phyloP scores from a whole-genome alignment of 2,329 filamentous ascomycete species.

The Phialophora tarda region DNA sequence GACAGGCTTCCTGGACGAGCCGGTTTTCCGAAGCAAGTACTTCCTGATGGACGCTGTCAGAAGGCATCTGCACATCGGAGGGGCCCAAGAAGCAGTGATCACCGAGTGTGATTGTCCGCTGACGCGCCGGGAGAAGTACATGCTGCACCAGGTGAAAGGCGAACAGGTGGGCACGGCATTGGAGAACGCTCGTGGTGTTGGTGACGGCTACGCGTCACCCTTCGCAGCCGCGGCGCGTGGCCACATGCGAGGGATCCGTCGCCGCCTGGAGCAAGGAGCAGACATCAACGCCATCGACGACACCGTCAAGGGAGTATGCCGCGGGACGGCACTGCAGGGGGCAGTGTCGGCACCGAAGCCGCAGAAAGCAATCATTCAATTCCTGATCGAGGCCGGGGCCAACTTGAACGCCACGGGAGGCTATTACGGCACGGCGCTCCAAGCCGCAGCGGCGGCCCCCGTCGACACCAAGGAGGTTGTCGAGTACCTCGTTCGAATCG shows the following conservation, averaged over 20 bases:
- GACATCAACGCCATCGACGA: not conserved
- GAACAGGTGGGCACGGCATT: not conserved
- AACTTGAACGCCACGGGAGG: not conserved
- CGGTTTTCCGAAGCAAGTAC: not conserved
- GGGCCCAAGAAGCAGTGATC: not conserved
- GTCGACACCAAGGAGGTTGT: not conserved
- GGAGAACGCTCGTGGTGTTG: not conserved
- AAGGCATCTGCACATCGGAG: conserved; percentile 6
- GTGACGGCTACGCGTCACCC: too few species aligned
- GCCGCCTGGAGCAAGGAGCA: not conserved
- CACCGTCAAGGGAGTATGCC: not conserved
- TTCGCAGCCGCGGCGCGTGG: not conserved
- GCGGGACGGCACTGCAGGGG: not conserved
- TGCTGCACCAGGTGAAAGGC: not conserved
- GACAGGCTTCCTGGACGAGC: not conserved
- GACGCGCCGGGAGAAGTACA: not conserved
- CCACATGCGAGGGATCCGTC: not conserved
- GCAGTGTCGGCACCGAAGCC: not conserved
- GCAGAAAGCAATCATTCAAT: not conserved
- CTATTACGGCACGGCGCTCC: not conserved
- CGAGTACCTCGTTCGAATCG: not conserved
- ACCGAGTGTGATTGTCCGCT: not conserved
- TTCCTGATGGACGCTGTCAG: conserved; percentile 1
- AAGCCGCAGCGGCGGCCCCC: not conserved
- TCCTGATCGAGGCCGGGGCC: not conserved